Evolutionary conservation across 345 rosid species (phyloP), one percentile per base, ranked within the genome.

Genomic region (Sisymbrium irio): DNA sequence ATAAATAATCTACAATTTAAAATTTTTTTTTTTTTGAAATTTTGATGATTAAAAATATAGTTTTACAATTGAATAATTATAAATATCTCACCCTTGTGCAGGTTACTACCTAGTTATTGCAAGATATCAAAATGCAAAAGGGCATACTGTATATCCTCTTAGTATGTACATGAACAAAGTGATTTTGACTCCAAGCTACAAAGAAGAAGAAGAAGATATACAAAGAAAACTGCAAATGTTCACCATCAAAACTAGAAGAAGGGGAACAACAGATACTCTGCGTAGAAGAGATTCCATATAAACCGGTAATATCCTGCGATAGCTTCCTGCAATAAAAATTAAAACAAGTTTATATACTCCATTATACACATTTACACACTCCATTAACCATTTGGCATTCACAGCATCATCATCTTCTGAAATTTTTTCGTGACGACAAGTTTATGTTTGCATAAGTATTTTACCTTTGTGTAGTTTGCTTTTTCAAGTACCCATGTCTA

Each of bases 251-350:
- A 56, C 70, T 83, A 94, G 51, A 94, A 78, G 72, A 94, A 88
- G 5, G 97, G 97, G 77, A 91, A 91, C 47, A 91, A 76, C 32
- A 87, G 70, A 81, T 94, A 94, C 87, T 94, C 97, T 6, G 91
- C 81, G 42, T 91, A 91, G 64, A 94, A 94, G 50, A 91, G 97
- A 80, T 91, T 89, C 98, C 98, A 94, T 81, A 94, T 88, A 63
- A 88, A 94, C 68, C 84, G 81, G 62, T 94, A 94, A 84, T 77
- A 91, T 58, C 65, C 88, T 12, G 89, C 81, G 56, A 89, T 94
- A 47, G 93, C 93, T 80, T 85, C 97, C 98, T 91, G 87, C 86
- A 88, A 45, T 72, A 66, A n/a, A n/a, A n/a, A 3, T 69, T 62
- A 5, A n/a, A 40, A 71, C 44, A 40, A 28, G 60, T 72, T 57